A percentile compares a stretch with the other conserved stretches of the same genome.
Evolutionary conservation across 257 asterid genomes (phyloP).

Genomic region (Dorcoceras hygrometricum): DNA sequence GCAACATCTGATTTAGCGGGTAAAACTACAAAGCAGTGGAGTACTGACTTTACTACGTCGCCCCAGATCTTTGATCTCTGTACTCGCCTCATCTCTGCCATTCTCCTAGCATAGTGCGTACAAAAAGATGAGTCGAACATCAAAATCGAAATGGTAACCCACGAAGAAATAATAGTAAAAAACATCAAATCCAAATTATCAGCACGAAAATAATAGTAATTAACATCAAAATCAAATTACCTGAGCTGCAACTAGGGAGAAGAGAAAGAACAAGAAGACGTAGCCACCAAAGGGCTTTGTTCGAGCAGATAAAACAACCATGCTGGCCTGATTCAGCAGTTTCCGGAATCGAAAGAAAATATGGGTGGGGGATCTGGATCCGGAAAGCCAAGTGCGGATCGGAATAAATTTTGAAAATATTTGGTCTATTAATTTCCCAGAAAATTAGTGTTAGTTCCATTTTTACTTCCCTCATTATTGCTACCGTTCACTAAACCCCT

Average conservation of each 20-base stretch:
- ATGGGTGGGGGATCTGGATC: background rate
- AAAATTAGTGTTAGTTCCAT: background rate
- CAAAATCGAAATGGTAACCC: background rate
- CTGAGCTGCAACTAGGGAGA: slow-evolving; percentile 30
- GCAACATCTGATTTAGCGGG: slow-evolving; percentile 3
- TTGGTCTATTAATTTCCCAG: background rate
- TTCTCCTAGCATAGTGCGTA: slow-evolving; percentile 34
- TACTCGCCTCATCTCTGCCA: slow-evolving; percentile 36
- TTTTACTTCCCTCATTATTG: background rate
- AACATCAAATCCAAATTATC: slow-evolving; percentile 8
- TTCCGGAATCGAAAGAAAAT: background rate
- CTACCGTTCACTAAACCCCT: too few relatives aligned
- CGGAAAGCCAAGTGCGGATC: background rate
- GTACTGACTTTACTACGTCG: slow-evolving; percentile 68
- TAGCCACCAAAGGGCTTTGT: slow-evolving; percentile 21
- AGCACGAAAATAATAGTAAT: background rate
- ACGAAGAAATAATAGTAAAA: too few relatives aligned
- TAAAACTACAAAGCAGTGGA: slow-evolving; percentile 8
- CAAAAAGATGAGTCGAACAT: slow-evolving; percentile 10
- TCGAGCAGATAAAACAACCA: slow-evolving; percentile 22
- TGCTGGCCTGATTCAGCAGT: slow-evolving; percentile 2
- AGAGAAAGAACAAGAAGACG: slow-evolving; percentile 22
- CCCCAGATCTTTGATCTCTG: slow-evolving; percentile 51
- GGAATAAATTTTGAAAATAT: background rate
- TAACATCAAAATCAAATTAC: slow-evolving; percentile 19